A percentile compares a stretch with the other conserved stretches of the same genome.
These are phyloP conservation scores for Medakamo hakoo DNA, from an alignment of 139 green algal genomes.

Conservation along the genomic window DNA sequence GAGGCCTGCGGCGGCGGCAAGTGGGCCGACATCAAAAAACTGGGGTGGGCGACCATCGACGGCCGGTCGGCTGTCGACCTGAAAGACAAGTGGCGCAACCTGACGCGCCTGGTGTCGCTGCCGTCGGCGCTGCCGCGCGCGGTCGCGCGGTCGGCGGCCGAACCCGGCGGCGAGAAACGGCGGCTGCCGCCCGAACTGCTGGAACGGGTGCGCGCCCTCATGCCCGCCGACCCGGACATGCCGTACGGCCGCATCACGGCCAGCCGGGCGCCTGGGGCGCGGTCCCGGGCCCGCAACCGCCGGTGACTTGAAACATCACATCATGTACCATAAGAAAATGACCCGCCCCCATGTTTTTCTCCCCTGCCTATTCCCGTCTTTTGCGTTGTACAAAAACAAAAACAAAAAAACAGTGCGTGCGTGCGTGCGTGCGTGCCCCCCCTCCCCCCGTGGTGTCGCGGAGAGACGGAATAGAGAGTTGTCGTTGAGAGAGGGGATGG, in stretches of 20 bases:
- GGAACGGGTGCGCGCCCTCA: background rate
- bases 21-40: constrained; percentile 49
- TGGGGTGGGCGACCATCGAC: constrained; percentile 8
- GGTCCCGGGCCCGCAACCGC: background rate
- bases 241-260: background rate
- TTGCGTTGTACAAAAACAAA: background rate
- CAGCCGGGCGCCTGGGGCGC: too few species aligned
- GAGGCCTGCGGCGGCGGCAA: constrained; percentile 39
- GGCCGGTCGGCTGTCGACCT: constrained; percentile 18
- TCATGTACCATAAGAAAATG: background rate
- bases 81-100: constrained; percentile 31
- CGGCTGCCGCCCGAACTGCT: background rate
- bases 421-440: too few species aligned
- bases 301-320: background rate
- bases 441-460: too few species aligned
- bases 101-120: constrained; percentile 2
- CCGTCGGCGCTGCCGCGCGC: background rate
- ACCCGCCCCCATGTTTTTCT: too few species aligned
- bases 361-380: background rate
- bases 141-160: background rate
- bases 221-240: background rate
- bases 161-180: background rate
- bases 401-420: background rate
- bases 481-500: too few species aligned
- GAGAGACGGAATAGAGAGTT: too few species aligned